A percentile compares a stretch with the other conserved stretches of the same genome.
These are phyloP conservation scores for Podila epigama DNA, from an alignment of 192 early-diverging fungal genomes.

Conservation along the genomic window DNA sequence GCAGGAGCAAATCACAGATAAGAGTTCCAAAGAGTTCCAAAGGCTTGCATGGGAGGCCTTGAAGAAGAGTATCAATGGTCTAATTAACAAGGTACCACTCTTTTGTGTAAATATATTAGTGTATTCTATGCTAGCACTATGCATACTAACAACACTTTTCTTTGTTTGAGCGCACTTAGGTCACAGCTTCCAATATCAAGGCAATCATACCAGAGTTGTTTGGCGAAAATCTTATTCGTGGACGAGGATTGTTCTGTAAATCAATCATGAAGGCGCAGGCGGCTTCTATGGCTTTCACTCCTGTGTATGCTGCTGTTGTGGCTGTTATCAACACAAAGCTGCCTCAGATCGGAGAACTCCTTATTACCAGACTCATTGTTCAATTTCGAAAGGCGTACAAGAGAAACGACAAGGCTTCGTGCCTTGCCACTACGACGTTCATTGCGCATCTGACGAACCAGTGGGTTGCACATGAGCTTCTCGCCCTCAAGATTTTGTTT, in stretches of 20 bases:
- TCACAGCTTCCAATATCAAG: conserved; percentile 91
- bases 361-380: conserved; percentile 82
- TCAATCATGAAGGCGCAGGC: conserved; percentile 91
- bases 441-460: conserved; percentile 95
- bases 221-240: conserved; percentile 89
- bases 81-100: conserved; percentile 81
- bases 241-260: conserved; percentile 86
- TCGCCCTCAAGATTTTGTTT: conserved; percentile 86
- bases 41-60: conserved; percentile 93
- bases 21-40: conserved; percentile 74
- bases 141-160: background rate
- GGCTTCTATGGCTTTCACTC: conserved; percentile 87
- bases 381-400: conserved; percentile 93
- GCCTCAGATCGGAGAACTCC: conserved; percentile 87
- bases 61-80: conserved; percentile 94
- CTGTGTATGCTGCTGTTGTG: conserved; percentile 88
- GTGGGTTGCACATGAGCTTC: conserved; percentile 83
- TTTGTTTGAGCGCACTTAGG: too few relatives aligned
- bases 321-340: conserved; percentile 95
- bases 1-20: conserved; percentile 76
- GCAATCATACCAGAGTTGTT: conserved; percentile 89
- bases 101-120: background rate
- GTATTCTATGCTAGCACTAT: background rate
- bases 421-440: conserved; percentile 85
- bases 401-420: conserved; percentile 89